A percentile compares a stretch with the other conserved stretches of the same genome.
These are phyloP conservation scores for Dioscorea zingiberensis DNA, from an alignment of 106 monocot genomes.

Conservation along the genomic window DNA sequence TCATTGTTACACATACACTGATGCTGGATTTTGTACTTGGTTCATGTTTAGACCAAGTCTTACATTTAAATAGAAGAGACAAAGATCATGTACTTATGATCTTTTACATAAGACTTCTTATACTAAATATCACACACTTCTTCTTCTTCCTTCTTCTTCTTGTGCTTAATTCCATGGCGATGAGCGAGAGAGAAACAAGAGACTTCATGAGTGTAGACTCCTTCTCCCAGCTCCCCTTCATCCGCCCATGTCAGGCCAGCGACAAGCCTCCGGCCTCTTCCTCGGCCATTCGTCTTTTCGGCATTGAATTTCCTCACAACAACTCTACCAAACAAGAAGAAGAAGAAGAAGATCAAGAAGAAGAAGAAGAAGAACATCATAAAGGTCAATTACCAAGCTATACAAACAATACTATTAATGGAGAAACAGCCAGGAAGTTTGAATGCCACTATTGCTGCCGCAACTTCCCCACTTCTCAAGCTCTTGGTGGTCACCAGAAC, in stretches of 20 bases:
- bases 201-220: constrained; percentile 74
- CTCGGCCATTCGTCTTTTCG: constrained; percentile 60
- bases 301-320: constrained; percentile 53
- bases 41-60: no score
- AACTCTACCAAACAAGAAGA: neutral
- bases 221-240: constrained; percentile 95
- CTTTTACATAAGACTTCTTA: no score
- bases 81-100: no score
- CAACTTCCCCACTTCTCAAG: constrained; percentile 71
- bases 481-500: constrained; percentile 82
- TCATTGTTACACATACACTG: constrained; percentile 37
- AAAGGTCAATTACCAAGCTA: no score
- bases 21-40: constrained; percentile 28
- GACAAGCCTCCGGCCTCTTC: constrained; percentile 18
- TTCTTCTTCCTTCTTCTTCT: neutral
- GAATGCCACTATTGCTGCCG: constrained; percentile 83
- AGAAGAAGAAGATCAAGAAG: no score
- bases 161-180: neutral
- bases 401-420: no score
- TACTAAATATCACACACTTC: no score
- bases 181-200: constrained; percentile 41
- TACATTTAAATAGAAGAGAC: no score
- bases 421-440: constrained; percentile 32
- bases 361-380: no score
- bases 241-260: constrained; percentile 27